Percentiles rank a stretch among this genome's conserved stretches.
Evolutionary conservation across 495 filamentous ascomycete genomes (phyloP).

Genomic region (Aspergillus heteromorphus): DNA sequence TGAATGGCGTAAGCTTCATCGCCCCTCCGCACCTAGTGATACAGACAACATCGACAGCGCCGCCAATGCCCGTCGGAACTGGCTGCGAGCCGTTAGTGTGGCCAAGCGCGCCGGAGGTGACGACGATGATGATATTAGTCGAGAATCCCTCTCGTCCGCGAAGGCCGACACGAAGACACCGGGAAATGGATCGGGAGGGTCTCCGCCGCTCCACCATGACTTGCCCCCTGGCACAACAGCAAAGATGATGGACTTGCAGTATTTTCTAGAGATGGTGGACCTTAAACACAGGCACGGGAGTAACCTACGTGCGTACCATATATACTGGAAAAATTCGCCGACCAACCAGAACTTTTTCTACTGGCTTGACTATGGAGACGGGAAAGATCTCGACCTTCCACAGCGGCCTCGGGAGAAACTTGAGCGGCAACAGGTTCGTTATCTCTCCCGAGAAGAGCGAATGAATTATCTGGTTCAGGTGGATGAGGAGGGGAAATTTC

Average conservation of each 20-base stretch:
- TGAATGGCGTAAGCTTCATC: slow-evolving; percentile 51
- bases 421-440: slow-evolving; percentile 66
- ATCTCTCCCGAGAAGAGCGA: slow-evolving; percentile 67
- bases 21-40: slow-evolving; percentile 34
- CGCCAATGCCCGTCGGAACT: slow-evolving; percentile 57
- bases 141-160: neutral
- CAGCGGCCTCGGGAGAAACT: slow-evolving; percentile 59
- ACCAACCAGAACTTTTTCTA: slow-evolving; percentile 90
- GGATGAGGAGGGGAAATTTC: slow-evolving; percentile 59
- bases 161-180: too few species aligned
- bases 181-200: slow-evolving; percentile 37
- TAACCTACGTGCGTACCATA: slow-evolving; percentile 80
- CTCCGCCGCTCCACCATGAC: slow-evolving; percentile 15
- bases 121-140: slow-evolving; percentile 35
- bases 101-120: slow-evolving; percentile 65
- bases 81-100: slow-evolving; percentile 66
- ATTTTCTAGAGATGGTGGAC: slow-evolving; percentile 94
- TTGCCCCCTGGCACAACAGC: slow-evolving; percentile 42
- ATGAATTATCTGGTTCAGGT: slow-evolving; percentile 67
- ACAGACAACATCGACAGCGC: slow-evolving; percentile 12
- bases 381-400: slow-evolving; percentile 51
- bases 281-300: slow-evolving; percentile 81
- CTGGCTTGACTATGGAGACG: slow-evolving; percentile 86
- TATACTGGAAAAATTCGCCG: slow-evolving; percentile 69
- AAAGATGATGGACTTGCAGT: slow-evolving; percentile 80